Evolutionary conservation across 2,329 filamentous ascomycete genomes (phyloP).

Genomic region (Fusarium transvaalense): DNA sequence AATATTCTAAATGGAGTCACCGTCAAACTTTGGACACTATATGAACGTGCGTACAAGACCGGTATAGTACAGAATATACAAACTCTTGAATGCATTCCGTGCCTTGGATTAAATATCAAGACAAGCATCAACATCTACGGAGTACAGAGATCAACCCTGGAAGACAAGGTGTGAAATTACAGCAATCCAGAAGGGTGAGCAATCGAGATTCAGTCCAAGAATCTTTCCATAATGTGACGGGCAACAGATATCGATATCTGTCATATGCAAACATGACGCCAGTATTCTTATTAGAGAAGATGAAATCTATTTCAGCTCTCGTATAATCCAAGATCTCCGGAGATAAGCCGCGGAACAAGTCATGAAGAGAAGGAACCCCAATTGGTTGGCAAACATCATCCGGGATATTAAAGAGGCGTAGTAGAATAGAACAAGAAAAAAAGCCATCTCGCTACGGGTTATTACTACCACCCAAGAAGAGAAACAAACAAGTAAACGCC

Average conservation of each 20-base stretch:
- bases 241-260: not conserved
- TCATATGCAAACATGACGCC: not conserved
- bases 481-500: constrained; percentile 9
- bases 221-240: not conserved
- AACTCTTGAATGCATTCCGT: too few species aligned
- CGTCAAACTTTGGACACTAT: not conserved
- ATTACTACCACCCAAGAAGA: not conserved
- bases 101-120: not conserved
- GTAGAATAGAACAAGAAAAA: not conserved
- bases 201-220: not conserved
- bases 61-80: not conserved
- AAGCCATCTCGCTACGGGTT: constrained; percentile 1
- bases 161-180: not conserved
- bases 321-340: constrained; percentile 1
- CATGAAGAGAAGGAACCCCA: not conserved
- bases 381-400: constrained; percentile 6
- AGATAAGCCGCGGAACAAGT: constrained; percentile 8
- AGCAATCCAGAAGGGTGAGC: not conserved
- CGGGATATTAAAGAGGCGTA: constrained; percentile 18
- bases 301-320: not conserved
- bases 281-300: constrained; percentile 12
- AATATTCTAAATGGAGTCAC: not conserved
- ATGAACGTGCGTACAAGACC: not conserved
- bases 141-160: not conserved
- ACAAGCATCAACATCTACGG: not conserved